These are phyloP conservation scores for Syzygium aromaticum DNA, from an alignment of 345 rosid species.

Conservation along the genomic window DNA sequence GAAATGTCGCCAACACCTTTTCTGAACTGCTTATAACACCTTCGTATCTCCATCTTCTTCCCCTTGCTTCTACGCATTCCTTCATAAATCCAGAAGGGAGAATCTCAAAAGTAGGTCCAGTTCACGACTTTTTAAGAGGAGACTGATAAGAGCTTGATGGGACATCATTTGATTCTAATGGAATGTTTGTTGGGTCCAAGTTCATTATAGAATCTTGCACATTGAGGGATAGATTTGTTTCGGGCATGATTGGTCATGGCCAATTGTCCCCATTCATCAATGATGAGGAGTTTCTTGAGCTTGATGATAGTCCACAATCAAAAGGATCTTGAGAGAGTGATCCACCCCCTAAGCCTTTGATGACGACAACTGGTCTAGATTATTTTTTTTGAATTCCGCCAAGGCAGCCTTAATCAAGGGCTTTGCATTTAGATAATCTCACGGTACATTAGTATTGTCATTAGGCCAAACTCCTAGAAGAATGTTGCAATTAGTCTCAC, in stretches of 20 bases:
- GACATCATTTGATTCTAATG: not conserved
- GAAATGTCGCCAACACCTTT: no score
- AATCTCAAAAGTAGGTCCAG: no score
- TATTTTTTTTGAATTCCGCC: no score
- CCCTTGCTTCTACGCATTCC: not conserved
- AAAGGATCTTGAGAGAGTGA: no score
- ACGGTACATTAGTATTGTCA: no score
- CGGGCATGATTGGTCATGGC: not conserved
- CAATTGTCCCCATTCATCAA: not conserved
- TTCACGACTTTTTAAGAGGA: not conserved
- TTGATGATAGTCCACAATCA: not conserved
- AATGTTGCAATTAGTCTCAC: no score
- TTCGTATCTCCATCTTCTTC: not conserved
- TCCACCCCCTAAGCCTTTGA: no score
- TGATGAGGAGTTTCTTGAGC: not conserved
- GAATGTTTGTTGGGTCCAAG: not conserved
- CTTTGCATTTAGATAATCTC: no score
- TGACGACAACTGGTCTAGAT: no score
- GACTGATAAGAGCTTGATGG: not conserved
- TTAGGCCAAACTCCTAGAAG: no score
- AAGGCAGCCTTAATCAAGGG: no score
- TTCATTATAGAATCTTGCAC: not conserved
- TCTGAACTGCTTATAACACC: not conserved
- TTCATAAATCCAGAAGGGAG: not conserved
- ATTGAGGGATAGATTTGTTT: not conserved